Evolutionary conservation across 1,284 basidiomycete genomes (phyloP).

Genomic region (Trichosporon ovoides): DNA sequence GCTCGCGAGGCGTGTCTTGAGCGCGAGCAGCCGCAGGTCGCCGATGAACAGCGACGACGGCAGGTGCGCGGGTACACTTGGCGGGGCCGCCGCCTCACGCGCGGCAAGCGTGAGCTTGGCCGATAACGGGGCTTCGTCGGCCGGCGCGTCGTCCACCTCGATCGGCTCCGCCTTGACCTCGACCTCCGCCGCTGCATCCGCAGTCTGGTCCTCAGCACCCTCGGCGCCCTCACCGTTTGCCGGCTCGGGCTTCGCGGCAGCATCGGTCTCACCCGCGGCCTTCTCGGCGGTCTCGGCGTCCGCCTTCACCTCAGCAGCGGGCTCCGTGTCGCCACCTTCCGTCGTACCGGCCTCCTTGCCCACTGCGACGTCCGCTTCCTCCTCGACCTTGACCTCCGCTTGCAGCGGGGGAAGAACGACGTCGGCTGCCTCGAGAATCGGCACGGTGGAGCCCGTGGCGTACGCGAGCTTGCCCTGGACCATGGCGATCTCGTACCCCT

Average conservation of each 20-base stretch:
- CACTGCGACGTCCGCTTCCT: background rate
- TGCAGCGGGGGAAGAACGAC: constrained; percentile 53
- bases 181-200: constrained; percentile 4
- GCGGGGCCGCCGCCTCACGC: constrained; percentile 45
- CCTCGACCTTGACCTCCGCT: constrained; percentile 20
- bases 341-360: background rate
- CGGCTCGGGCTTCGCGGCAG: constrained; percentile 5
- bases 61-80: constrained; percentile 60
- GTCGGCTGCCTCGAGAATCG: constrained; percentile 55
- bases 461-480: constrained; percentile 77
- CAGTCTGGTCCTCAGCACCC: background rate
- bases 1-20: constrained; percentile 69
- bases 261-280: constrained; percentile 7
- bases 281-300: background rate
- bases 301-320: constrained; percentile 4
- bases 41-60: constrained; percentile 91
- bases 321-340: background rate
- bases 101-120: constrained; percentile 12
- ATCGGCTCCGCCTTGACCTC: constrained; percentile 18
- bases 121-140: constrained; percentile 14
- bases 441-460: constrained; percentile 67
- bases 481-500: constrained; percentile 93
- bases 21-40: constrained; percentile 78
- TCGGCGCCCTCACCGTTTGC: background rate
- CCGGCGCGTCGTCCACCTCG: constrained; percentile 24